Base-by-base conservation (phyloP, 1,139 yeast species). In the Protomyces arabidopsidicola region DNA sequence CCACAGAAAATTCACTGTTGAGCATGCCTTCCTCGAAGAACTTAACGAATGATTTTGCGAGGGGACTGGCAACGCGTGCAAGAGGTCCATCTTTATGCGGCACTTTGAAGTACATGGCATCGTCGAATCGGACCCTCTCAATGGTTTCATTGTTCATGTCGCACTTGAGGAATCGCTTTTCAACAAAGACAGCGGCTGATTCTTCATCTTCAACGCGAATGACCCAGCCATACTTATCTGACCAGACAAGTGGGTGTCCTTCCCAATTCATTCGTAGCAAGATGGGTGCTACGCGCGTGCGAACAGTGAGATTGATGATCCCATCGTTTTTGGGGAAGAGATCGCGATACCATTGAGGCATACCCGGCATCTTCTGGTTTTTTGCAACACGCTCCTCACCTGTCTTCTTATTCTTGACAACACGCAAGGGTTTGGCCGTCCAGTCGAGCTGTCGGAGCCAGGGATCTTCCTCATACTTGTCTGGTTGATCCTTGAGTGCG, bases 401-500 rank as follows among this genome's bases (percentile, higher is more conserved):
- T 0, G 89, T 89, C n/a, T 78, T 78, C 3, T 95, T 96, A 48
- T 83, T 81, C 72, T 89, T 90, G 18, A 86, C 88, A 61, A 84
- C 70, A 65, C 84, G 81, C 0, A 81, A 75, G 1, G 88, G 86
- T 55, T 80, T 80, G 2, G 85, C 77, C 0, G 84, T 81, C 99
- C 99, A 95, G 72, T 95, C 90, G 65, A 95, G 77, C 73, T 95
- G 98, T 3, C 80, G 78, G 45, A 91, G 77, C 98, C 98, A 95
- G 0, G 96, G 96, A 72, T 93, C 97, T 10, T 72, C 71, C 42
- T 64, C 35, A 45, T 69, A 71, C 0, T 55, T 65, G n/a, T 75
- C 75, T 1, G 76, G 73, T 5, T 71, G 66, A 45, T 77, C 77
- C 59, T 73, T 75, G 50, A 78, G 72, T 12, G 74, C 71, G 0